phyloP scores from a whole-genome alignment of 768 basidiomycete species.

The Holtermanniella nyarrowii region DNA sequence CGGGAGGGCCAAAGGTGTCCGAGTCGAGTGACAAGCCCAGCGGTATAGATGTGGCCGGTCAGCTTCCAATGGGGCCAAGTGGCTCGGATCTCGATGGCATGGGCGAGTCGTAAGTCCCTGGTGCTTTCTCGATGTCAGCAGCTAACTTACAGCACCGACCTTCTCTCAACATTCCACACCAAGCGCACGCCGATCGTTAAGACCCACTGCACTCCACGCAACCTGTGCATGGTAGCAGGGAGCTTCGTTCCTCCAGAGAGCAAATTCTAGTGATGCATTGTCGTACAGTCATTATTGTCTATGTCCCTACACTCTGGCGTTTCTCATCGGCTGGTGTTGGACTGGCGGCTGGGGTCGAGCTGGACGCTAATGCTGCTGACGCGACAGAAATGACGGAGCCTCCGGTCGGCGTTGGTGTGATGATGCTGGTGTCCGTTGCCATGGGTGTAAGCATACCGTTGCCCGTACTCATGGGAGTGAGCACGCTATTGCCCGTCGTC shows the following conservation, averaged over 20 bases:
- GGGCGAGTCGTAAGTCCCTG: background rate
- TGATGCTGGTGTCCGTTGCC: background rate
- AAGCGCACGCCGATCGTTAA: slow-evolving; percentile 89
- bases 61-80: slow-evolving; percentile 6
- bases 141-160: slow-evolving; percentile 53
- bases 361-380: too few relatives aligned
- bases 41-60: background rate
- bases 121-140: background rate
- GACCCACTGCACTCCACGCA: slow-evolving; percentile 88
- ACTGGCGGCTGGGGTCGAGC: too few relatives aligned
- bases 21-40: background rate
- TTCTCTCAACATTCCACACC: slow-evolving; percentile 83
- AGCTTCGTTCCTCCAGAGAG: slow-evolving; percentile 30
- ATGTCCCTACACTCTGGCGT: background rate
- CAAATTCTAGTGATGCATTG: background rate
- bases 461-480: background rate
- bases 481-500: background rate
- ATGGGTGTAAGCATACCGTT: too few relatives aligned
- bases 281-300: background rate
- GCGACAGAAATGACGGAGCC: too few relatives aligned
- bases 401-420: background rate
- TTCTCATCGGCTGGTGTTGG: too few relatives aligned
- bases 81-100: background rate
- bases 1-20: slow-evolving; percentile 52
- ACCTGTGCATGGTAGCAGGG: slow-evolving; percentile 82